Conservation (phyloP, 805 yeast species). For the Candida sanyiensis region DNA sequence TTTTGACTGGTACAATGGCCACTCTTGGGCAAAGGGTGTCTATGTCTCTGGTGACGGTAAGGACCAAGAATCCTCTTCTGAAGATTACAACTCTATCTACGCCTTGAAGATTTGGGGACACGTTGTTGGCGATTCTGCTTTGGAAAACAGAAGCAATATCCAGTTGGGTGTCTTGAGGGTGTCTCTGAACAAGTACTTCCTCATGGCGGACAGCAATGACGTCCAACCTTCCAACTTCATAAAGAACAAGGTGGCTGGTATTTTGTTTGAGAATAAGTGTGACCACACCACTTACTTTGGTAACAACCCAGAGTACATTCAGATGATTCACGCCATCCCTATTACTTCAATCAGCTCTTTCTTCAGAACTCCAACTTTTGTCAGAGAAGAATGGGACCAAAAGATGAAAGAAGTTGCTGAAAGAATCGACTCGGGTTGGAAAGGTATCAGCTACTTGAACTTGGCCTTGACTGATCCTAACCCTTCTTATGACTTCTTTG, state of each 20-base stretch:
- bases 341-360: constrained; percentile 62
- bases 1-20: constrained; percentile 75
- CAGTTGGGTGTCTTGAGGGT: constrained; percentile 55
- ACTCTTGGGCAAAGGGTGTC: constrained; percentile 74
- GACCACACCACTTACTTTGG: constrained; percentile 77
- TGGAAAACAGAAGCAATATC: constrained; percentile 51
- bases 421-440: constrained; percentile 61
- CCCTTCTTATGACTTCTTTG: constrained; percentile 56
- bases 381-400: constrained; percentile 57
- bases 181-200: constrained; percentile 50
- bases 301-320: constrained; percentile 64
- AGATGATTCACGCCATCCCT: constrained; percentile 76
- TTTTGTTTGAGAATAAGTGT: constrained; percentile 63
- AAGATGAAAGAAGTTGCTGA: constrained; percentile 41
- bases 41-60: constrained; percentile 69
- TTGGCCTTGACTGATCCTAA: constrained; percentile 68
- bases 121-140: constrained; percentile 44
- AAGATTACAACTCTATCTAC: constrained; percentile 67
- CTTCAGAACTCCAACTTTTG: constrained; percentile 49
- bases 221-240: constrained; percentile 52
- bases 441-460: constrained; percentile 66
- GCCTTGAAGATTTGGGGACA: constrained; percentile 63
- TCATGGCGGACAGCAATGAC: constrained; percentile 46
- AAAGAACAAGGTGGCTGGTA: constrained; percentile 66
- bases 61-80: constrained; percentile 69